A percentile compares a stretch with the other conserved stretches of the same genome.
These are phyloP conservation scores for Lanmaoa pseudosensibilis DNA, from an alignment of 768 basidiomycete genomes.

Conservation along the genomic window DNA sequence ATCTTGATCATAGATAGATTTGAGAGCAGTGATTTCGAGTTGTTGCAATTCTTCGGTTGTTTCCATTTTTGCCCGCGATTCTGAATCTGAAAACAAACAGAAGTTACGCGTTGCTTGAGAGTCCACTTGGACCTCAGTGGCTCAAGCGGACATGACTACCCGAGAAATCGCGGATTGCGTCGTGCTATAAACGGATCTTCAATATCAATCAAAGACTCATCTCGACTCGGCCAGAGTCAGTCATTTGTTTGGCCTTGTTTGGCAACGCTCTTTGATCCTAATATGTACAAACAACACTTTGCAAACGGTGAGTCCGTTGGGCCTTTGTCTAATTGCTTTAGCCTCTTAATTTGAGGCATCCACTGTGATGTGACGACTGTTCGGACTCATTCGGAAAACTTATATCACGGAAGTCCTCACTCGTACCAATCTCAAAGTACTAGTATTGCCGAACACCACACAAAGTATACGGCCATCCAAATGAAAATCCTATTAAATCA, in stretches of 20 bases:
- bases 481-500: too few species aligned
- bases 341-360: too few species aligned
- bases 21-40: constrained; percentile 74
- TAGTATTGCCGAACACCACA: too few species aligned
- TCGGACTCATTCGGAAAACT: too few species aligned
- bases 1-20: constrained; percentile 78
- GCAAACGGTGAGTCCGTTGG: too few species aligned
- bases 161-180: constrained; percentile 1
- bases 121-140: constrained; percentile 64
- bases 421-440: too few species aligned
- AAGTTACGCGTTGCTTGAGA: constrained; percentile 50
- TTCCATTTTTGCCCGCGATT: constrained; percentile 51
- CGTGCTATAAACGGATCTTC: constrained; percentile 10
- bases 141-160: constrained; percentile 69
- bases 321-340: too few species aligned
- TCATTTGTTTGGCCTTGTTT: constrained; percentile 19
- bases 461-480: too few species aligned
- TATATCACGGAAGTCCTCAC: too few species aligned
- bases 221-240: constrained; percentile 14
- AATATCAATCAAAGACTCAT: neutral
- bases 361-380: too few species aligned
- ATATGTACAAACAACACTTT: constrained; percentile 21
- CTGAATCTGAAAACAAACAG: constrained; percentile 24
- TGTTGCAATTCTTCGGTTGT: constrained; percentile 65
- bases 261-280: constrained; percentile 14